A percentile compares a stretch with the other conserved stretches of the same genome.
These are phyloP conservation scores for Exophiala lecanii-corni DNA, from an alignment of 2,329 filamentous ascomycete species.

Conservation along the genomic window DNA sequence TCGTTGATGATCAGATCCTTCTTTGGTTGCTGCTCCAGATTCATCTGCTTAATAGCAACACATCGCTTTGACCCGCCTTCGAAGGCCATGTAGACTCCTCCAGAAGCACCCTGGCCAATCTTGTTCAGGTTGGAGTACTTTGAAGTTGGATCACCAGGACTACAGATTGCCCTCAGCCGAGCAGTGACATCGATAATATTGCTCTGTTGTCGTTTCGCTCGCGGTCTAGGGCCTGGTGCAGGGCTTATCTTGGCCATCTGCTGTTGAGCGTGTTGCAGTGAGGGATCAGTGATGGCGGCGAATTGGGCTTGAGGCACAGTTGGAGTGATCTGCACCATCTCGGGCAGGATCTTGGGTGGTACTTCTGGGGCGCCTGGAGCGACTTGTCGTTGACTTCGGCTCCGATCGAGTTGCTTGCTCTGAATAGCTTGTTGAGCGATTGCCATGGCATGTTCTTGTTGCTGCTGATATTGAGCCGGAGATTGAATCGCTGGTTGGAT, in stretches of 20 bases:
- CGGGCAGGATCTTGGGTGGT: conserved; percentile 24
- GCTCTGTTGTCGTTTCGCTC: conserved; percentile 72
- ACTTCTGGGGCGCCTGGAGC: conserved; percentile 49
- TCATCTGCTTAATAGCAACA: conserved; percentile 99
- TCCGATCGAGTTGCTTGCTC: conserved; percentile 64
- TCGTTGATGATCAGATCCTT: conserved; percentile 99
- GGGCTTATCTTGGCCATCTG: conserved; percentile 42
- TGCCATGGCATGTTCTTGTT: conserved; percentile 79
- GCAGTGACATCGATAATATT: conserved; percentile 76
- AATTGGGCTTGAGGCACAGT: conserved; percentile 36
- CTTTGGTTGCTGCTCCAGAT: conserved; percentile 94
- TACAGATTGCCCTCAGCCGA: conserved; percentile 83
- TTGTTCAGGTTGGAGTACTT: conserved; percentile 86
- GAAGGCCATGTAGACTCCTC: conserved; percentile 89
- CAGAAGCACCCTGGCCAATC: conserved; percentile 95
- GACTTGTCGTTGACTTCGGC: conserved; percentile 66
- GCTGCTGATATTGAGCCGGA: conserved; percentile 52
- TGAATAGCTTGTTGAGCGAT: conserved; percentile 73
- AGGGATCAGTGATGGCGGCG: conserved; percentile 33
- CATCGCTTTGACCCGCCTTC: conserved; percentile 78
- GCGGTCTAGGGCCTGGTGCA: conserved; percentile 48
- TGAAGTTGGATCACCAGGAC: conserved; percentile 78
- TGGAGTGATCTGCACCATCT: conserved; percentile 23
- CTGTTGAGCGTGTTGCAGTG: conserved; percentile 33
- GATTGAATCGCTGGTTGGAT: conserved; percentile 30